Evolutionary conservation across 2,329 filamentous ascomycete genomes (phyloP), one percentile per base, ranked within the genome.

Genomic region (Sporothrix humicola): DNA sequence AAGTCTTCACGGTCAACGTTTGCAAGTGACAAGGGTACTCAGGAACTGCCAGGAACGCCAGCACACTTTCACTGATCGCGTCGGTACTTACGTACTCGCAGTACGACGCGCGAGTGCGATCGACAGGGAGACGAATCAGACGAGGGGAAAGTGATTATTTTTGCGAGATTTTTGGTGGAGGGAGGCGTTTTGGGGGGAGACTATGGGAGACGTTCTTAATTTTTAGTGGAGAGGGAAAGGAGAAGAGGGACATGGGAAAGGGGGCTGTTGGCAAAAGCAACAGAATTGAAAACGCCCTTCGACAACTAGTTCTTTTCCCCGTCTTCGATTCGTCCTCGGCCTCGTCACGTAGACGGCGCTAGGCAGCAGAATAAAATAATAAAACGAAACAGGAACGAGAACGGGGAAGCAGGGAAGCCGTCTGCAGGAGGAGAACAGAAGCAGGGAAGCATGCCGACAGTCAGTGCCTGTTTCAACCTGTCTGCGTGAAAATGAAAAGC

Each of bases 31-130:
- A 37, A 37, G 31, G 31, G 31, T 37, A 37, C 31, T 37, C 31
- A 37, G 23, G 23, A 26, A 26, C 23, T 26, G 23, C 23, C 23
- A 26, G 23, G 23, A 26, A 26, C 23, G 23, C 23, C 23, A 26
- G 23, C 23, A 26, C 23, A 1, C 23, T 26, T 26, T 26, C 23
- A 1, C 23, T 26, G 23, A 26, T 26, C 31, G 31, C 31, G 31
- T 37, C 31, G 31, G 17, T 54, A 52, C 58, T 12, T 44, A 46
- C 59, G 59, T 65, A 65, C 37, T 15, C 37, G 8, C 4, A 17
- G n/a, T 37, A 65, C 59, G 59, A 65, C 59, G 37, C 37, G 59
- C 59, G 37, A 63, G 37, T 23, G 37, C 59, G 59, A 65, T 65
- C 59, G 37, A 12, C 59, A 65, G 59, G 37, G 59, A 65, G 59